A percentile compares a stretch with the other conserved stretches of the same genome.
phyloP scores from a whole-genome alignment of 2,329 filamentous ascomycete genomes.

The Trichoderma gracile region DNA sequence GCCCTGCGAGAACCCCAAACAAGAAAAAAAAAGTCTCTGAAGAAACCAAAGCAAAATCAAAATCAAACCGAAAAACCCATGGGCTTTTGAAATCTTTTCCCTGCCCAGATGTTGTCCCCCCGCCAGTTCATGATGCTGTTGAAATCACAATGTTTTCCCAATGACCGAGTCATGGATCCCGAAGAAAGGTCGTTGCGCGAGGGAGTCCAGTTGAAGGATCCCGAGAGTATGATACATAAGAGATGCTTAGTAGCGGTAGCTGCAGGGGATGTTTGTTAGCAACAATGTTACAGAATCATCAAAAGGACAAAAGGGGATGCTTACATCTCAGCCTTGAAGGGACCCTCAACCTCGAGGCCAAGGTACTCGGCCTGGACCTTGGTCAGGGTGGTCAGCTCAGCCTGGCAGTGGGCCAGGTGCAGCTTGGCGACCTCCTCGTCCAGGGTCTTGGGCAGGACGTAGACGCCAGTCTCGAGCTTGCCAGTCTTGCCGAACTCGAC shows the following conservation, averaged over 20 bases:
- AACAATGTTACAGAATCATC: background rate
- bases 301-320: slow-evolving; percentile 34
- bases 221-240: slow-evolving; percentile 38
- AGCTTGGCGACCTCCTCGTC: slow-evolving; percentile 97
- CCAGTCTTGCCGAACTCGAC: slow-evolving; percentile 90
- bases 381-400: slow-evolving; percentile 85
- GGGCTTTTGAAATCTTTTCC: slow-evolving; percentile 34
- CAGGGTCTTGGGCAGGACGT: slow-evolving; percentile 93
- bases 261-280: slow-evolving; percentile 29
- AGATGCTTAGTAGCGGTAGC: slow-evolving; percentile 49
- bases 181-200: slow-evolving; percentile 41
- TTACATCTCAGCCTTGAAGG: slow-evolving; percentile 95
- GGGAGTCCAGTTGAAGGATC: slow-evolving; percentile 45
- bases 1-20: slow-evolving; percentile 33
- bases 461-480: slow-evolving; percentile 90
- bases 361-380: slow-evolving; percentile 92
- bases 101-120: slow-evolving; percentile 40
- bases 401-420: slow-evolving; percentile 91
- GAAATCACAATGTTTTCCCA: slow-evolving; percentile 45
- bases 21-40: slow-evolving; percentile 25
- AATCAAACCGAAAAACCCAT: slow-evolving; percentile 28
- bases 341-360: slow-evolving; percentile 79
- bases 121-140: slow-evolving; percentile 49
- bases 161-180: slow-evolving; percentile 37
- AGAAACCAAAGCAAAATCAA: background rate